Percentiles rank a stretch among this genome's conserved stretches.
phyloP scores from a whole-genome alignment of 2,329 filamentous ascomycete genomes.

The Davidsoniella australis region DNA sequence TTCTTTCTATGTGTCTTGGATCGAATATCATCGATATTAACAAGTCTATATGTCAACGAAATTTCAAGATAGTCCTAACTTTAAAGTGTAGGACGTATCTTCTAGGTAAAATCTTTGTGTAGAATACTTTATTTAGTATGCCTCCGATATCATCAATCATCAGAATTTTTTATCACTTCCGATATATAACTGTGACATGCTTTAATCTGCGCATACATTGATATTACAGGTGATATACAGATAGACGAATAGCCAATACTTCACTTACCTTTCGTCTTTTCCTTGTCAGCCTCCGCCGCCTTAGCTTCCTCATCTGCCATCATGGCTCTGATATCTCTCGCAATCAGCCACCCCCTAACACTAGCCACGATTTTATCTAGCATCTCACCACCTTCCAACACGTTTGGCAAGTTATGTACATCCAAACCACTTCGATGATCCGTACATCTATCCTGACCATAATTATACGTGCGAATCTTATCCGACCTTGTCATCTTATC shows the following conservation, averaged over 20 bases:
- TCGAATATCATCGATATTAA: no score
- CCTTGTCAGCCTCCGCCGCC: conserved; percentile 11
- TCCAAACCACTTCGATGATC: conserved; percentile 74
- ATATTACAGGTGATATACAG: conserved; percentile 2
- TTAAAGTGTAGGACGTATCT: no score
- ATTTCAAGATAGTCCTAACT: no score
- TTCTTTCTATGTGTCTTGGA: no score
- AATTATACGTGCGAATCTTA: conserved; percentile 89
- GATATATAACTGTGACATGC: background rate
- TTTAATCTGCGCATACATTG: background rate
- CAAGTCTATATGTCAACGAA: no score
- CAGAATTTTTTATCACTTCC: no score
- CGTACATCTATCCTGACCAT: conserved; percentile 58
- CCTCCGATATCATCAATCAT: no score
- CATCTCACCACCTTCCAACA: conserved; percentile 56
- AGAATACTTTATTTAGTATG: no score
- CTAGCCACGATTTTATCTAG: conserved; percentile 64
- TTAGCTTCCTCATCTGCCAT: conserved; percentile 42
- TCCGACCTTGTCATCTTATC: conserved; percentile 78
- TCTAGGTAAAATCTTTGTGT: no score
- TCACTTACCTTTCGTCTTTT: conserved; percentile 10
- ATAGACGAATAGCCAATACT: no score
- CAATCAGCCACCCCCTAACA: conserved; percentile 57
- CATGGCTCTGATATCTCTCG: conserved; percentile 56
- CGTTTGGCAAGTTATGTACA: conserved; percentile 61